Base-by-base conservation (phyloP, 345 rosid species). In the Acer negundo region DNA sequence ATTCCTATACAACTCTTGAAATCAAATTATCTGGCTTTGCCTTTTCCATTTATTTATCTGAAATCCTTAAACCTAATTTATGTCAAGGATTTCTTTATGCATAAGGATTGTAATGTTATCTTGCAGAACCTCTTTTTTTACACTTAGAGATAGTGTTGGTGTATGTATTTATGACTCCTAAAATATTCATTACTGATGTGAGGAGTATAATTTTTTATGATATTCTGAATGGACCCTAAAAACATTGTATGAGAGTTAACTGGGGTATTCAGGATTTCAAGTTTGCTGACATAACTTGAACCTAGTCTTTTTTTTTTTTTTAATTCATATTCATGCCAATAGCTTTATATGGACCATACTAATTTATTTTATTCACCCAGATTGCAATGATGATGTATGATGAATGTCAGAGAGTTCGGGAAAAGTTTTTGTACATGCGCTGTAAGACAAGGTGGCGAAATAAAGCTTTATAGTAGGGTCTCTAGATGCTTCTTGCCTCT, bases 371-470 rank as follows among this genome's bases (percentile, higher is more conserved):
- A 83, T 91, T 87, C 87, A 82, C 88, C 87, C 98, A 91, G 97
- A 90, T 93, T 93, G 96, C 97, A 92, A 87, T 88, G 98, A 94
- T 88, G 97, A 90, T 91, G 96, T 91, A 91, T 94, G 94, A 93
- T 94, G 94, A 86, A 84, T 87, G 73, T 89, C 82, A 56, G 83
- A 83, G 84, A 84, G 83, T 82, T 87, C 84, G 40, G 75, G 89
- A 84, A 69, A 82, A 76, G 80, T 77, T 90, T 89, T 83, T 80
- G 67, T 84, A 75, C 90, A 84, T 88, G 89, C 87, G 79, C 83
- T 75, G 77, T 88, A 84, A 84, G 87, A 79, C 81, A 83, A 88
- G 95, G 91, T 89, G 90, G 81, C 69, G 78, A 84, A 77, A 81
- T 81, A 82, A 85, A 86, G 80, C 82, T 82, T 77, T 77, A 59